Base-by-base conservation (phyloP, 805 yeast species). In the Lipomyces kockii region DNA sequence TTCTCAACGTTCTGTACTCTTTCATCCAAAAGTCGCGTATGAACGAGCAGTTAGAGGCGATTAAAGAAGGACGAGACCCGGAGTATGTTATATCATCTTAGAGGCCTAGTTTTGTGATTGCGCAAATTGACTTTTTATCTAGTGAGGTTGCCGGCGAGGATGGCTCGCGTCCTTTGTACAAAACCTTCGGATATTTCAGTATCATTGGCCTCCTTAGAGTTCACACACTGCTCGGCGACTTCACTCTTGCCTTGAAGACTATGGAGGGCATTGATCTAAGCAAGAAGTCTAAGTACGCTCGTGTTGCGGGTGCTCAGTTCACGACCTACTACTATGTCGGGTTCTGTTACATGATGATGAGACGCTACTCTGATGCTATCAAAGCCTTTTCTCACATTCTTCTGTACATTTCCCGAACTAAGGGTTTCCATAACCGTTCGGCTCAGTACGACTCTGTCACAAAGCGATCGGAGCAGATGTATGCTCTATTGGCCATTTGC, bases 311-410 rank as follows among this genome's bases (percentile, higher is more conserved):
- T 32, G 83, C 83, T 56, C 86, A 83, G 74, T 82, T 82, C 76
- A 81, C 84, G 46, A 82, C 84, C 60, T 83, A 83, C 76, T 83
- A 83, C 76, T 83, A 83, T 70, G 84, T 82, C 55, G 86, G 85
- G 1, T 82, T 81, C 77, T 81, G 85, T 74, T 83, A 83, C 76
- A 74, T 83, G 73, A 83, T 83, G 86, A 75, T 83, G 72, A 80
- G 83, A 69, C 77, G 86, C 70, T 83, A 83, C 74, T 77, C 84
- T 8, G 86, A 83, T 68, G 85, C 86, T 34, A 82, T 83, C 76
- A 82, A 80, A 74, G 79, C 82, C 9, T 82, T 83, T 71, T 80
- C 84, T 3, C 85, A 83, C 73, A 82, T 83, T 65, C 75, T 83
- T 62, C 73, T 82, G 58, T 82, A 79, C 78, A 81, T 83, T 63